Evolutionary conservation across 23 red algal genomes (phyloP).

Genomic region (Cyanidium caldarium): DNA sequence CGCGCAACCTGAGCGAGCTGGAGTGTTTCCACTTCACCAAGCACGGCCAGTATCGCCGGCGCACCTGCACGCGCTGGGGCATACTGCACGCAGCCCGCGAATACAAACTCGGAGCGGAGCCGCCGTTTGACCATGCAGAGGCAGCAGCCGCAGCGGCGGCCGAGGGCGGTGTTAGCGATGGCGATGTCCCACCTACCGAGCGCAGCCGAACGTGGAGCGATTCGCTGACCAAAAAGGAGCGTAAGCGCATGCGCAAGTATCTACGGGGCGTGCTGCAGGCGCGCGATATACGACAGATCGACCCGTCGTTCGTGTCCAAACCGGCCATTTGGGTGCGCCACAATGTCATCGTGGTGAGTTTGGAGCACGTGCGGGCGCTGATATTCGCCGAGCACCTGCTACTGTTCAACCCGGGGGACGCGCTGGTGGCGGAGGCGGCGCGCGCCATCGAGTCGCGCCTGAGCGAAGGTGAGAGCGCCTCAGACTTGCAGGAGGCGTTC

Average conservation of each 20-base stretch:
- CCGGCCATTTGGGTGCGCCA: slow-evolving; percentile 76
- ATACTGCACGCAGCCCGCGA: too few species aligned
- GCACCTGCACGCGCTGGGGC: too few species aligned
- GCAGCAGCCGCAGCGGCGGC: too few species aligned
- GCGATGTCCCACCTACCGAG: too few species aligned
- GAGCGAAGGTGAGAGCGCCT: not conserved
- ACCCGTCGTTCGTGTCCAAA: slow-evolving; percentile 63
- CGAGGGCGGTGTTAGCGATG: too few species aligned
- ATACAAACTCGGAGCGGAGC: too few species aligned
- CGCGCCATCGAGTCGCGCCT: not conserved
- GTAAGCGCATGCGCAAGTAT: not conserved
- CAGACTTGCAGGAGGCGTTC: not conserved
- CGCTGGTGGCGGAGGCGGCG: not conserved
- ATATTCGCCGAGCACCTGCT: slow-evolving; percentile 57
- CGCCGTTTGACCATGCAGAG: too few species aligned
- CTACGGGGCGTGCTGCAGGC: slow-evolving; percentile 35
- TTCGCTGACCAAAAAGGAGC: not conserved
- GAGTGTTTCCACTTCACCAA: too few species aligned
- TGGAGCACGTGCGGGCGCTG: slow-evolving; percentile 52
- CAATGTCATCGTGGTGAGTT: slow-evolving; percentile 43
- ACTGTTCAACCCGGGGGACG: slow-evolving; percentile 55
- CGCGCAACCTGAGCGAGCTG: too few species aligned
- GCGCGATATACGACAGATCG: slow-evolving; percentile 75
- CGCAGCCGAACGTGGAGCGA: not conserved
- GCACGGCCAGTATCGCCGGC: too few species aligned